phyloP scores from a whole-genome alignment of 2,329 filamentous ascomycete species.

The Tolypocladium tundrense region DNA sequence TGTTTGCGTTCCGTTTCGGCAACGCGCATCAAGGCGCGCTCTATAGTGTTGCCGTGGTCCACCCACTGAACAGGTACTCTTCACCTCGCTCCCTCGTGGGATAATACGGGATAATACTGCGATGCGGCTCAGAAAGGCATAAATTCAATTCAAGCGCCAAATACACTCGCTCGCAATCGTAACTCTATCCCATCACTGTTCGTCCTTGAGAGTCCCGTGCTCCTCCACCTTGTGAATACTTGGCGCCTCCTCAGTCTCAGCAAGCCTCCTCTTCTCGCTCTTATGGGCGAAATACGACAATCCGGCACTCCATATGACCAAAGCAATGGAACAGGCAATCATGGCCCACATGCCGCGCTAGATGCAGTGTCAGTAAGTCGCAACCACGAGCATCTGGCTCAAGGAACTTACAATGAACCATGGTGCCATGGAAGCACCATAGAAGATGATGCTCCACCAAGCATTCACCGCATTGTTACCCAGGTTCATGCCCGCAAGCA shows the following conservation, averaged over 20 bases:
- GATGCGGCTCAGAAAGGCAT: background rate
- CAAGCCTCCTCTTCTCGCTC: constrained; percentile 2
- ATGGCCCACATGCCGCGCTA: constrained; percentile 64
- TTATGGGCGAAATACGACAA: constrained; percentile 33
- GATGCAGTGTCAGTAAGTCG: background rate
- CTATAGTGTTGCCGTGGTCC: background rate
- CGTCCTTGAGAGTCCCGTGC: background rate
- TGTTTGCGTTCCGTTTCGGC: background rate
- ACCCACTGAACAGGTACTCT: background rate
- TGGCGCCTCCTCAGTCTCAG: background rate
- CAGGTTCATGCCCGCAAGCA: constrained; percentile 63
- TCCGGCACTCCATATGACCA: constrained; percentile 48
- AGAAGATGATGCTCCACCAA: constrained; percentile 66
- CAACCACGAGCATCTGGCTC: constrained; percentile 1
- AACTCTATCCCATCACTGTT: background rate
- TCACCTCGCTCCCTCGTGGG: background rate
- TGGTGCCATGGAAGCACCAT: constrained; percentile 55
- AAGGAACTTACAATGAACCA: constrained; percentile 45
- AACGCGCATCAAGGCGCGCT: background rate
- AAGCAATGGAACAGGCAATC: constrained; percentile 51
- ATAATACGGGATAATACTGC: background rate
- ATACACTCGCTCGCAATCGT: background rate
- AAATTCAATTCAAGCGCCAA: background rate
- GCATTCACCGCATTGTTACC: constrained; percentile 59
- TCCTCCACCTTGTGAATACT: background rate